Percentiles rank a stretch among this genome's conserved stretches.
These are phyloP conservation scores for Fusarium dimerum DNA, from an alignment of 2,329 filamentous ascomycete species.

Conservation along the genomic window DNA sequence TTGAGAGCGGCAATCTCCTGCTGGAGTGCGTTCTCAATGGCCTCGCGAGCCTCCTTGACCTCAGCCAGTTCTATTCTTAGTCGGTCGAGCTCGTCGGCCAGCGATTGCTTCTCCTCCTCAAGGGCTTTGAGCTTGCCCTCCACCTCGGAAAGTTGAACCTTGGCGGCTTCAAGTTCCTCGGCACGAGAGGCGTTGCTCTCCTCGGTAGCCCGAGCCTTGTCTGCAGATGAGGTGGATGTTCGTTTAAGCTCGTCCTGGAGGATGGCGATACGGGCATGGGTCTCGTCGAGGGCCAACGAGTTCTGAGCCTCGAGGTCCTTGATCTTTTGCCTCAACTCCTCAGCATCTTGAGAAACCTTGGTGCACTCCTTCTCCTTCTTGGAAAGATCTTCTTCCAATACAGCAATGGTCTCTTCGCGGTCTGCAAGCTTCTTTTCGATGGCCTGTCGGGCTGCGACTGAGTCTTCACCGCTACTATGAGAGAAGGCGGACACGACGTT, in stretches of 20 bases:
- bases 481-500: slow-evolving; percentile 43
- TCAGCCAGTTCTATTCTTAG: slow-evolving; percentile 37
- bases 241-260: slow-evolving; percentile 38
- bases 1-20: slow-evolving; percentile 35
- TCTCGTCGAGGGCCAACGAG: slow-evolving; percentile 33
- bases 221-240: slow-evolving; percentile 22
- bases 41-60: slow-evolving; percentile 36
- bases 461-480: slow-evolving; percentile 33
- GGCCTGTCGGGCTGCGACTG: slow-evolving; percentile 33
- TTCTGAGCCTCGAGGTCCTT: slow-evolving; percentile 35
- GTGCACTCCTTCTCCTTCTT: slow-evolving; percentile 42
- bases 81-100: slow-evolving; percentile 35
- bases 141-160: slow-evolving; percentile 21
- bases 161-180: slow-evolving; percentile 27
- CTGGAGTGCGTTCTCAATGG: slow-evolving; percentile 34
- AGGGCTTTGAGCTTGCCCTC: slow-evolving; percentile 29
- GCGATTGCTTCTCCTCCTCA: slow-evolving; percentile 31
- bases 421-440: slow-evolving; percentile 43
- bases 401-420: slow-evolving; percentile 37
- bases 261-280: slow-evolving; percentile 34
- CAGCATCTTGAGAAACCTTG: slow-evolving; percentile 36
- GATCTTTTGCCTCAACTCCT: slow-evolving; percentile 41
- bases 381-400: slow-evolving; percentile 34
- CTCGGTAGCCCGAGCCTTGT: slow-evolving; percentile 31
- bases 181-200: slow-evolving; percentile 20